These are phyloP conservation scores for Oryza brachyantha DNA, from an alignment of 176 grass and related monocot species.

Conservation along the genomic window DNA sequence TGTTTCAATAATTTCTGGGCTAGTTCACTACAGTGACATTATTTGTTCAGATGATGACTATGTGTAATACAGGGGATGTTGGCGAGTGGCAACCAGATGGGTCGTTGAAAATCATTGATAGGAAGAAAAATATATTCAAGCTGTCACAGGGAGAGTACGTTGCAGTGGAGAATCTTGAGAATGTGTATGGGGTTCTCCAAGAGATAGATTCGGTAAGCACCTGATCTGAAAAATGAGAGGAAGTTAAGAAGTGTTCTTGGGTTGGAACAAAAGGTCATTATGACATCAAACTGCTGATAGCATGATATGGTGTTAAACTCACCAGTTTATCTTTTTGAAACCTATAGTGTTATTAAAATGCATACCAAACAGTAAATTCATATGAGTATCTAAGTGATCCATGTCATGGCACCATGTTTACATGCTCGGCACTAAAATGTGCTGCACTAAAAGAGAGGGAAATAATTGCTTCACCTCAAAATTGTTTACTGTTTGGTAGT, in stretches of 20 bases:
- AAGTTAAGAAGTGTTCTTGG: neutral
- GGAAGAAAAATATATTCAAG: conserved; percentile 99
- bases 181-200: conserved; percentile 71
- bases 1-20: conserved; percentile 2
- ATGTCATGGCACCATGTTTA: neutral
- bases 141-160: conserved; percentile 97
- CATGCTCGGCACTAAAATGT: neutral
- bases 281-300: neutral
- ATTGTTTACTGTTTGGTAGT: neutral
- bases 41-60: neutral
- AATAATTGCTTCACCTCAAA: neutral
- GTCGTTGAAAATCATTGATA: conserved; percentile 90
- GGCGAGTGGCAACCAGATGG: conserved; percentile 91
- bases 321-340: neutral
- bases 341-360: neutral
- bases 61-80: conserved; percentile 69
- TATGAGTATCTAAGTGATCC: neutral
- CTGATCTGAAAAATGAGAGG: neutral
- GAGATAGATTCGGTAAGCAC: conserved; percentile 65
- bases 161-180: conserved; percentile 94
- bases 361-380: neutral
- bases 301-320: neutral
- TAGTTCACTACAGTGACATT: neutral
- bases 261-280: conserved; percentile 9
- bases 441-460: neutral